Base-by-base conservation (phyloP, 371 early-diverging fungal species). In the Gilbertella persicaria region DNA sequence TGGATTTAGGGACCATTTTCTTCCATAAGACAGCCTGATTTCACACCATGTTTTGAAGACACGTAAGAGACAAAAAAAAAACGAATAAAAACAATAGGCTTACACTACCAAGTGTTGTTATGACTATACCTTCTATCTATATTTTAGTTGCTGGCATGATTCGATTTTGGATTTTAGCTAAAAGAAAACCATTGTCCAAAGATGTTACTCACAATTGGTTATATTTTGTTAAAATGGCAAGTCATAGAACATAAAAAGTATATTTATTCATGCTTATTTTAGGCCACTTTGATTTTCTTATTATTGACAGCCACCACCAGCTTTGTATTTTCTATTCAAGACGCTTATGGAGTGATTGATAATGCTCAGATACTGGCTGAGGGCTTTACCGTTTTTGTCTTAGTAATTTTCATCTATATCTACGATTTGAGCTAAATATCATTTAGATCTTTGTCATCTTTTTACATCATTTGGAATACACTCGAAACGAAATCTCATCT, bases 21-120 rank as follows among this genome's bases (percentile, higher is more conserved):
- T 41, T 56, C 45, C 8, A 59, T 51, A 13, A 70, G 81, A 16
- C 53, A 61, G 6, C 66, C 82, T 7, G 86, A 88, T 50, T 79
- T 86, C 35, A 78, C 85, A 10, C 75, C 78, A 5, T 88, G 88
- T 55, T 88, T 84, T 48, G 83, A 84, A 52, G 75, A 84, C 55
- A 67, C 73, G 67, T 78, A 69, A 36, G 50, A n/a, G n/a, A n/a
- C n/a, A n/a, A n/a, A n/a, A n/a, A n/a, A n/a, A n/a, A n/a, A n/a
- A n/a, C n/a, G 37, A 21, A 33, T 20, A 19, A 19, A 24, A 20
- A 52, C 20, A 10, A 13, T n/a, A 9, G 8, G 13, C 8, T 4
- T 13, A 33, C 10, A 10, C 13, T 33, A 2, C 2, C 33, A 33
- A 66, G 66, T 14, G 53, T 66, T 12, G 45, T 78, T 7, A 52